Conservation (phyloP, 1,284 basidiomycete species). For the Vanrija sp. region DNA sequence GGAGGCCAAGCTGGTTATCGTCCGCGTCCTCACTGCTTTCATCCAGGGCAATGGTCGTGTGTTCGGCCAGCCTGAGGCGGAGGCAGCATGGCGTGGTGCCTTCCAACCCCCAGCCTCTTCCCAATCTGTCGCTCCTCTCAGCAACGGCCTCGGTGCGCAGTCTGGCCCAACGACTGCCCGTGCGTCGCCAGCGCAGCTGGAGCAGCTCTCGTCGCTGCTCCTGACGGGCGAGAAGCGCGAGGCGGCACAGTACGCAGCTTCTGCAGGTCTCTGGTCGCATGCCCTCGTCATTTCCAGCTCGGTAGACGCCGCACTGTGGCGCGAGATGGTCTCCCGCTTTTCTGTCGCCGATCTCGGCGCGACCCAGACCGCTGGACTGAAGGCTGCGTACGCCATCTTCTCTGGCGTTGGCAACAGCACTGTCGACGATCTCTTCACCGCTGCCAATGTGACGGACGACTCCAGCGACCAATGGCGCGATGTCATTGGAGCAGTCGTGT, state of each 20-base stretch:
- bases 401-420: slow-evolving; percentile 55
- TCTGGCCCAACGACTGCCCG: slow-evolving; percentile 26
- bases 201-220: slow-evolving; percentile 72
- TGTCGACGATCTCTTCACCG: slow-evolving; percentile 34
- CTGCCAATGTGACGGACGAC: slow-evolving; percentile 36
- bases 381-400: slow-evolving; percentile 79
- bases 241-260: slow-evolving; percentile 83
- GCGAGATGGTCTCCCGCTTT: slow-evolving; percentile 83
- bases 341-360: slow-evolving; percentile 68
- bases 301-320: slow-evolving; percentile 89
- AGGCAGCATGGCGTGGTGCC: slow-evolving; percentile 60
- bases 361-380: slow-evolving; percentile 49
- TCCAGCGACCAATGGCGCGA: slow-evolving; percentile 68
- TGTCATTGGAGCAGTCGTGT: slow-evolving; percentile 76
- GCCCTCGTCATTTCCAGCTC: slow-evolving; percentile 92
- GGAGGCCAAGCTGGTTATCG: slow-evolving; percentile 72
- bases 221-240: slow-evolving; percentile 77
- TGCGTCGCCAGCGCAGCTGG: slow-evolving; percentile 57
- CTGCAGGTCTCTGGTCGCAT: slow-evolving; percentile 89
- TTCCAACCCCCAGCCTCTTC: slow-evolving; percentile 56
- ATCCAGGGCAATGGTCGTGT: slow-evolving; percentile 81
- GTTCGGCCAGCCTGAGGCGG: slow-evolving; percentile 69
- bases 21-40: slow-evolving; percentile 70
- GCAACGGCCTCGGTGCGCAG: slow-evolving; percentile 23
- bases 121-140: slow-evolving; percentile 15